These are phyloP conservation scores for Leishmania lainsoni DNA, from an alignment of 208 protist species.

Conservation along the genomic window DNA sequence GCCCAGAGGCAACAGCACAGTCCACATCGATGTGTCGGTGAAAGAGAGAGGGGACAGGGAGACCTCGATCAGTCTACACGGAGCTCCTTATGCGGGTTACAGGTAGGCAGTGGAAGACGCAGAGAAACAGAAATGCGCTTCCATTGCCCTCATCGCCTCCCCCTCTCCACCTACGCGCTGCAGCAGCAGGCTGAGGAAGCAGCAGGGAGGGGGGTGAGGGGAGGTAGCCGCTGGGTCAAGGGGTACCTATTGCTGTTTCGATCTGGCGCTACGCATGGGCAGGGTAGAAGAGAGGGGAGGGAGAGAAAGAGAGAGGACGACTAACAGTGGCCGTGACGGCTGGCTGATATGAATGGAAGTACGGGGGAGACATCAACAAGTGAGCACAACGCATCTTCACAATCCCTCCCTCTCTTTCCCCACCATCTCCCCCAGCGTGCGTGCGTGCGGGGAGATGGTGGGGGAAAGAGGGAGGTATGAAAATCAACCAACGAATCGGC, in stretches of 20 bases:
- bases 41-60: not conserved
- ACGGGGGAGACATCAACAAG: not conserved
- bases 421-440: not conserved
- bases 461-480: not conserved
- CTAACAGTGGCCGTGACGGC: not conserved
- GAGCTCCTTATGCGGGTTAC: not conserved
- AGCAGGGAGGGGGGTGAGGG: not conserved
- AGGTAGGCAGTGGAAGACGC: not conserved
- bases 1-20: not conserved
- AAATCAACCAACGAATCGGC: too few species aligned
- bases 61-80: not conserved
- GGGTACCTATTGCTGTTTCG: not conserved
- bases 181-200: not conserved
- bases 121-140: not conserved
- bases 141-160: not conserved
- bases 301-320: not conserved
- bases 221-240: not conserved
- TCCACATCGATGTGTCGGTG: not conserved
- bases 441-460: not conserved
- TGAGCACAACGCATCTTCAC: not conserved
- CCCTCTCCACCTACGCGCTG: not conserved
- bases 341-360: not conserved
- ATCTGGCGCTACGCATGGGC: not conserved
- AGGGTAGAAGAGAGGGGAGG: not conserved
- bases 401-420: not conserved